Evolutionary conservation across 2,329 filamentous ascomycete genomes (phyloP).

Genomic region (Ustulina deusta): DNA sequence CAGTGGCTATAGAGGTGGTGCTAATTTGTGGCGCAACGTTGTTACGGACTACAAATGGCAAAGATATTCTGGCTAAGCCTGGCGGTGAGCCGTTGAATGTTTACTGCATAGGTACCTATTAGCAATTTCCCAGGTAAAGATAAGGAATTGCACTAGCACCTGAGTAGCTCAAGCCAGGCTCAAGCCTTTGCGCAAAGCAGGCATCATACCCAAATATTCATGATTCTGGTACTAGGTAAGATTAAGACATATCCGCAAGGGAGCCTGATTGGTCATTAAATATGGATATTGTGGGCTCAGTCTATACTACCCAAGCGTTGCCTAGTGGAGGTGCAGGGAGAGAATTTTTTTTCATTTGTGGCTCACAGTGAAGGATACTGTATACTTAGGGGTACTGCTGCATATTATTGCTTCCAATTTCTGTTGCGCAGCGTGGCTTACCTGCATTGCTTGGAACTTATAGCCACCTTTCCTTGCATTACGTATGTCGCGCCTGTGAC

Average conservation of each 20-base stretch:
- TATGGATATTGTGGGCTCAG: neutral
- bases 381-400: constrained; percentile 32
- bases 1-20: too few relatives aligned
- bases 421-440: constrained; percentile 33
- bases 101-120: too few relatives aligned
- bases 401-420: constrained; percentile 30
- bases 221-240: neutral
- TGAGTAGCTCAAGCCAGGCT: too few relatives aligned
- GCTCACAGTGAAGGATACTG: constrained; percentile 27
- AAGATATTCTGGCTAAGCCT: too few relatives aligned
- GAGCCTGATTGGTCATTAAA: constrained; percentile 12
- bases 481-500: constrained; percentile 21
- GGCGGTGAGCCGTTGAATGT: too few relatives aligned
- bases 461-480: constrained; percentile 32
- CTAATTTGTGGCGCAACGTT: too few relatives aligned
- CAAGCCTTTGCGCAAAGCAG: neutral
- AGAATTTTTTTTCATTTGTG: constrained; percentile 13
- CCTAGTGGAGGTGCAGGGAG: constrained; percentile 14
- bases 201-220: neutral
- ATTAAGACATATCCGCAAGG: neutral
- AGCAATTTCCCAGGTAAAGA: neutral
- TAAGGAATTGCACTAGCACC: neutral
- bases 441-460: constrained; percentile 36
- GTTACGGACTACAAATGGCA: too few relatives aligned
- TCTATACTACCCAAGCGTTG: neutral